These are phyloP conservation scores for Symbiodinium pilosum DNA, from an alignment of 73 alveolate genomes.

Conservation along the genomic window DNA sequence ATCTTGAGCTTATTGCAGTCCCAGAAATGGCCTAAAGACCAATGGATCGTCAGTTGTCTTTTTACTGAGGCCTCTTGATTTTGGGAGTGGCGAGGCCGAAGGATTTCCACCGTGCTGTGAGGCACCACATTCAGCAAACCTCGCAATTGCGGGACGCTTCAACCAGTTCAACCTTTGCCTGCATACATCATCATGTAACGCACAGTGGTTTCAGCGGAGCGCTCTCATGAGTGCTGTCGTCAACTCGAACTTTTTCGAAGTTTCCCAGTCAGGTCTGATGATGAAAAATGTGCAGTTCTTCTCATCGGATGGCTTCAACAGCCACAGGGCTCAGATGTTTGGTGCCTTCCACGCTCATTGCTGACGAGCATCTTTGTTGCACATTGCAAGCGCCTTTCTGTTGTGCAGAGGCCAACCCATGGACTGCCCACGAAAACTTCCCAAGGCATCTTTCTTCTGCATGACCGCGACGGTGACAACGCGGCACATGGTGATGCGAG, in stretches of 20 bases:
- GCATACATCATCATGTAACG: no score
- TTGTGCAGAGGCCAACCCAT: neutral
- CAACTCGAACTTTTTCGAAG: no score
- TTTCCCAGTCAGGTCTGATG: constrained; percentile 71
- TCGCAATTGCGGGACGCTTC: no score
- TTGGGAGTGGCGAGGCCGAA: constrained; percentile 75
- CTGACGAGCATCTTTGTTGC: constrained; percentile 19
- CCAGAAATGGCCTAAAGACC: neutral
- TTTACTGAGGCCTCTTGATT: constrained; percentile 32
- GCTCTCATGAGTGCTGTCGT: no score
- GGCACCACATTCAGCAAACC: no score
- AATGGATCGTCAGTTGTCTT: neutral
- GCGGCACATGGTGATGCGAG: neutral
- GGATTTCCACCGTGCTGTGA: constrained; percentile 38
- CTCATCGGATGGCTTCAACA: constrained; percentile 63
- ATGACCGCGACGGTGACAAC: neutral
- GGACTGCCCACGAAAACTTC: neutral
- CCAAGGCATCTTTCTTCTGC: neutral
- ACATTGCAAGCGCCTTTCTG: neutral
- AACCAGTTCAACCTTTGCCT: no score
- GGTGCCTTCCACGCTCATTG: constrained; percentile 42
- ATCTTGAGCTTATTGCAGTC: neutral
- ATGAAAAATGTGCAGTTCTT: constrained; percentile 46
- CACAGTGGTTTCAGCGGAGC: no score
- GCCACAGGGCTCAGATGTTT: neutral